These are phyloP conservation scores for Zopfochytrium polystomum DNA, from an alignment of 371 early-diverging fungal genomes.

Conservation along the genomic window DNA sequence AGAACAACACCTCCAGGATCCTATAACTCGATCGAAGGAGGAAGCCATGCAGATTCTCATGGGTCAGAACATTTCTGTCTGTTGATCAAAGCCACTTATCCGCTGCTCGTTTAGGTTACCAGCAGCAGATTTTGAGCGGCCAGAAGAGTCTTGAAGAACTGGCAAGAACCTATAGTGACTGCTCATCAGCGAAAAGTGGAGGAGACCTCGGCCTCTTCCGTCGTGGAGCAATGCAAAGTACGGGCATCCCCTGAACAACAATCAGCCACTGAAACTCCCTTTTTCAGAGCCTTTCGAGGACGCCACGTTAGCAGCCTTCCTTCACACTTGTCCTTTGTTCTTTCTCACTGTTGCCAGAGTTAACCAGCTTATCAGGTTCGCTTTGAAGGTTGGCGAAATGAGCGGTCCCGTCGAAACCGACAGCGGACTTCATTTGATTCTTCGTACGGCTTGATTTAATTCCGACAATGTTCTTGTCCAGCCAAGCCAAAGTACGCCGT, in stretches of 20 bases:
- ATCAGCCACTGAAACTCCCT: background rate
- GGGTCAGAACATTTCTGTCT: slow-evolving; percentile 15
- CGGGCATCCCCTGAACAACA: slow-evolving; percentile 17
- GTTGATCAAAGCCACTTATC: background rate
- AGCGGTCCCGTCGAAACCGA: slow-evolving; percentile 83
- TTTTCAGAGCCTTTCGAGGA: slow-evolving; percentile 73
- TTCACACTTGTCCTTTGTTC: background rate
- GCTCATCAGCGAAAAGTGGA: slow-evolving; percentile 78
- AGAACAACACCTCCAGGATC: slow-evolving; percentile 51
- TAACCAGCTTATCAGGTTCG: slow-evolving; percentile 45
- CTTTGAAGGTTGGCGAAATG: slow-evolving; percentile 78
- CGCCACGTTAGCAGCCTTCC: slow-evolving; percentile 55
- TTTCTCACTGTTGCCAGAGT: background rate
- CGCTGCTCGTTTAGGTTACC: slow-evolving; percentile 18
- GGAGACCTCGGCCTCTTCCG: slow-evolving; percentile 91
- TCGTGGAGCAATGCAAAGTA: slow-evolving; percentile 45
- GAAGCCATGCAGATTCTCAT: slow-evolving; percentile 74
- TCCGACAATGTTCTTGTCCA: too few species aligned
- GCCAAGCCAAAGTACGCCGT: too few species aligned
- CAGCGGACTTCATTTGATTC: slow-evolving; percentile 89
- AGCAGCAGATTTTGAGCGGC: slow-evolving; percentile 59
- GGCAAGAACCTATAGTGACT: slow-evolving; percentile 79
- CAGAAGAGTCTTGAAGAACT: slow-evolving; percentile 38
- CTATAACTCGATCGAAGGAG: slow-evolving; percentile 80
- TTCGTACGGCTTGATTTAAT: slow-evolving; percentile 84